Conservation (phyloP, 1,139 yeast genomes). For the Yamadazyma buinensis region DNA sequence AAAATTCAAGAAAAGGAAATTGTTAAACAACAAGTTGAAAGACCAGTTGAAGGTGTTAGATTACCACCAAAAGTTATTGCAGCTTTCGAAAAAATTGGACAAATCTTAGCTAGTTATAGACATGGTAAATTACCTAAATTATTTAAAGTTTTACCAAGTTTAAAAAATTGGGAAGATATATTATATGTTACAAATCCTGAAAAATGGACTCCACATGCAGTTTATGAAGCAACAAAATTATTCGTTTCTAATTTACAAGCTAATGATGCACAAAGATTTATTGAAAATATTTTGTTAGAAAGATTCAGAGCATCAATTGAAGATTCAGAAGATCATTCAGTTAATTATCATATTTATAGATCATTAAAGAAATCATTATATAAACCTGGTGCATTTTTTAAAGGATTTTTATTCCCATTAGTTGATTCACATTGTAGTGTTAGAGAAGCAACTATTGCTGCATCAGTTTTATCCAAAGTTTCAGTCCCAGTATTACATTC, state of each 20-base stretch:
- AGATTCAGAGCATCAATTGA: slow-evolving; percentile 83
- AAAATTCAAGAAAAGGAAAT: slow-evolving; percentile 74
- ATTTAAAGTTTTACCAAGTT: slow-evolving; percentile 89
- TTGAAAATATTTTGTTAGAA: slow-evolving; percentile 71
- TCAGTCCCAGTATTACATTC: slow-evolving; percentile 95
- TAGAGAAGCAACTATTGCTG: slow-evolving; percentile 93
- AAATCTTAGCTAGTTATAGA: slow-evolving; percentile 82
- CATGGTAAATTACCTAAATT: slow-evolving; percentile 95
- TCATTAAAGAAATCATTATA: slow-evolving; percentile 88
- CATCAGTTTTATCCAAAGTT: slow-evolving; percentile 82
- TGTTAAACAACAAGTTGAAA: slow-evolving; percentile 20
- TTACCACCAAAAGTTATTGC: slow-evolving; percentile 94
- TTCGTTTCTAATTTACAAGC: slow-evolving; percentile 89
- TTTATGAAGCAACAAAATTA: slow-evolving; percentile 89
- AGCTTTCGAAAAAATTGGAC: slow-evolving; percentile 90
- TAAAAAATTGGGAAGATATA: slow-evolving; percentile 94
- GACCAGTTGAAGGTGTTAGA: slow-evolving; percentile 54
- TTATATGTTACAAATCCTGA: slow-evolving; percentile 89
- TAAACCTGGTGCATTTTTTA: slow-evolving; percentile 97
- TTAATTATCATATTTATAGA: slow-evolving; percentile 89
- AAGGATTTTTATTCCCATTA: slow-evolving; percentile 89
- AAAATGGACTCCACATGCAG: slow-evolving; percentile 94
- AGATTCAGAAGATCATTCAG: slow-evolving; percentile 62
- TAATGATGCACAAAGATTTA: slow-evolving; percentile 82
- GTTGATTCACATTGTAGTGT: slow-evolving; percentile 82